Evolutionary conservation across 2,329 filamentous ascomycete species (phyloP), one percentile per base, ranked within the genome.

Genomic region (Cladosporium sp.): DNA sequence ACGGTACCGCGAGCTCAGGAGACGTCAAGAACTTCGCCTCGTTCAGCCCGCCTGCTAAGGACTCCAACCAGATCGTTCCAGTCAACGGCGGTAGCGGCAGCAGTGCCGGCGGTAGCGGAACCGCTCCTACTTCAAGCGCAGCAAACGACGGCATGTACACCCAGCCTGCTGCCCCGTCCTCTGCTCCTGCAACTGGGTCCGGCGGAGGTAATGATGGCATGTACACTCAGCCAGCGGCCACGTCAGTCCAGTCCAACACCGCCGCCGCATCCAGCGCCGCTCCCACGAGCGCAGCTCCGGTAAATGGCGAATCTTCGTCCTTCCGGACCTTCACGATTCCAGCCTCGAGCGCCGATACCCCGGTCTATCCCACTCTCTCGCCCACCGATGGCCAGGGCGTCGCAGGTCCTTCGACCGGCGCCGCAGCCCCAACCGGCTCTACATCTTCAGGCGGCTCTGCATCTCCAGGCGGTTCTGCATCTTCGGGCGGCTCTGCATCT

Each of bases 341-440:
- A 17, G 39, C 37, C 15, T 35, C 45, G 17, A 48, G 45, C 28
- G 17, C 7, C 28, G 17, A 36, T 12, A 2, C 24, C 10, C n/a
- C 50, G 8, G 35, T 32, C 15, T 58, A 39, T 40, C 52, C 52
- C 4, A 55, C 52, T 13, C 40, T 55, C 25, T 56, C 57, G 3
- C 53, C 57, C 8, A 24, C 53, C 1, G 3, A 25, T 12, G 53
- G 40, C 8, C 22, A 39, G 8, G 53, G 59, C 5, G 12, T 48
- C 17, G 28, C 49, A 1, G 40, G 42, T 15, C 47, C 56, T 32
- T 50, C 35, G 20, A n/a, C 59, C 4, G 40, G 25, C 39, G 34
- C 50, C 8, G 24, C 59, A 0, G 19, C 56, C 39, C 39, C 47
- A 15, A 44, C 58, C 4, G 51, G 55, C 15, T 37, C 51, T 42